phyloP scores from a whole-genome alignment of 202 grass and related monocot genomes.

The Carex sylvatica region DNA sequence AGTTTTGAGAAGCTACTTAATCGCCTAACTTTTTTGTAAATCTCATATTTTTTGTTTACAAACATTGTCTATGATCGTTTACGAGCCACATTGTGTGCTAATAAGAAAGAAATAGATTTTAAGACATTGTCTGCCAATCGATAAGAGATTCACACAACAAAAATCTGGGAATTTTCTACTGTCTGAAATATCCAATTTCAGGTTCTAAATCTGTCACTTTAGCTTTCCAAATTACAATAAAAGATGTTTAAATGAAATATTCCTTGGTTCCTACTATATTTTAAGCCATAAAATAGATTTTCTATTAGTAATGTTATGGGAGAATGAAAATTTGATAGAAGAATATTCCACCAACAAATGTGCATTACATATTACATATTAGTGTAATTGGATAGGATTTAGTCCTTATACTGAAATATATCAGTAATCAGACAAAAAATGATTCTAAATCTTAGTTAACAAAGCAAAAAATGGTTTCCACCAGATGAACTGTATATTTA shows the following conservation, averaged over 20 bases:
- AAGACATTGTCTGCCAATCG: neutral
- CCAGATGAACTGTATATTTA: neutral
- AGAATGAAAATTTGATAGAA: neutral
- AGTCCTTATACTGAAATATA: neutral
- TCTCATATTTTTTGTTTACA: neutral
- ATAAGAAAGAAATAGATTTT: neutral
- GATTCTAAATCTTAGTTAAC: neutral
- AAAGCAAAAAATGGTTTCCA: neutral
- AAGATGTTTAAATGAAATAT: neutral
- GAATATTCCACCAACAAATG: neutral
- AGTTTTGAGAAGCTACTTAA: neutral
- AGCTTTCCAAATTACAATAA: neutral
- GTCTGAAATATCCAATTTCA: neutral
- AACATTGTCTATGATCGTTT: neutral
- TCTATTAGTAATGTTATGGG: neutral
- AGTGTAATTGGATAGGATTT: neutral
- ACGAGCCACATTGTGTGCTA: neutral
- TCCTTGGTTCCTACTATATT: neutral
- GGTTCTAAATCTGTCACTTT: neutral
- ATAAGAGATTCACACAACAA: neutral
- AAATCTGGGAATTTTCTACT: neutral
- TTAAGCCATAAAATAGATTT: neutral
- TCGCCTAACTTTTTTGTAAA: neutral
- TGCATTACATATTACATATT: neutral
- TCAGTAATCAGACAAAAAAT: neutral